Evolutionary conservation across 768 basidiomycete species (phyloP).

Genomic region (Boletellus ananas): DNA sequence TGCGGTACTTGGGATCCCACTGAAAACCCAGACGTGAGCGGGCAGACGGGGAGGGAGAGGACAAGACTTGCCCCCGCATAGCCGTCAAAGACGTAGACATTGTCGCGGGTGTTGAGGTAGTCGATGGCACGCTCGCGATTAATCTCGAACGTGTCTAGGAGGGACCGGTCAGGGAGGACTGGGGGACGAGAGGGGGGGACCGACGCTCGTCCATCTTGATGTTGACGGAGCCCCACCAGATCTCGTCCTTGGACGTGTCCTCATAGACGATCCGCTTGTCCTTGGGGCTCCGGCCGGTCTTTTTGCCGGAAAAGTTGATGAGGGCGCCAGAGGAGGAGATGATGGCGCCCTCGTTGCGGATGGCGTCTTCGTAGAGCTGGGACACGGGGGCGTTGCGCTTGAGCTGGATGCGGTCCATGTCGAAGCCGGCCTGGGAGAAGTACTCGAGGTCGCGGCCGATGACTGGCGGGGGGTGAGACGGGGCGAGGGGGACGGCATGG

Average conservation of each 20-base stretch:
- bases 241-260: constrained; percentile 91
- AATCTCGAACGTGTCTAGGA: constrained; percentile 94
- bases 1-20: constrained; percentile 99
- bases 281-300: constrained; percentile 96
- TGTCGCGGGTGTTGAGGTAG: constrained; percentile 96
- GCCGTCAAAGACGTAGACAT: constrained; percentile 97
- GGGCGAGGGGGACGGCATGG: not conserved
- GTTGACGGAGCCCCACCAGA: constrained; percentile 99
- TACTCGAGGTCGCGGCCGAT: constrained; percentile 92
- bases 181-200: constrained; percentile 30
- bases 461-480: constrained; percentile 46
- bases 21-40: constrained; percentile 26
- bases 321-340: constrained; percentile 93
- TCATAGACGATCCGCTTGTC: constrained; percentile 99
- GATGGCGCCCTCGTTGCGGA: constrained; percentile 98
- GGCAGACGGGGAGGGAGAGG: not conserved
- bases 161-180: not conserved
- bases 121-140: constrained; percentile 99
- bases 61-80: constrained; percentile 69
- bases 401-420: constrained; percentile 96
- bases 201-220: constrained; percentile 97
- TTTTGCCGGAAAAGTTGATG: constrained; percentile 99
- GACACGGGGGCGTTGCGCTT: constrained; percentile 91
- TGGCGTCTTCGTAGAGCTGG: constrained; percentile 93
- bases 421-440: constrained; percentile 98